Evolutionary conservation across 345 rosid species (phyloP), one percentile per base, ranked within the genome.

Genomic region (Gossypium raimondii): DNA sequence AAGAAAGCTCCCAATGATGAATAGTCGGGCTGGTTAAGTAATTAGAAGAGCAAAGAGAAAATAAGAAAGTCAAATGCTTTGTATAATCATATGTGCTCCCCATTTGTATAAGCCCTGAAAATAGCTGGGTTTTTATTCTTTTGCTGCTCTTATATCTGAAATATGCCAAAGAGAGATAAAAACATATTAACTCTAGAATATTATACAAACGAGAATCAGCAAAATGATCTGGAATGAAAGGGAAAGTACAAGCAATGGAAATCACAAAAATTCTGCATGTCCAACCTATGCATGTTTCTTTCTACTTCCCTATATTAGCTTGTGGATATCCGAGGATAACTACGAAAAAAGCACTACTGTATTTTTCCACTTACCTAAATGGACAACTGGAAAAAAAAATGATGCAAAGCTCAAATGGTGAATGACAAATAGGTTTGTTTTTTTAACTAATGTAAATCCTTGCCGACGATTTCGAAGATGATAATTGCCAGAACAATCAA

Each of bases 111-210:
- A 74, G 44, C 75, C 27, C 66, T 12, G 2, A 14, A 13, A 4
- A 56, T 2, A 47, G 18, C 52, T 16, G 20, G 53, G 53, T 64
- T 81, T 34, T 34, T 75, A 81, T 59, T 48, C 48, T 43, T 44
- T 57, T 20, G 56, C 18, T 27, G 67, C 58, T 29, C 14, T 53
- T 70, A 69, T 69, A 55, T 79, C 88, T 81, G 86, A 77, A 83
- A 73, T 18, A n/a, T 1, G 29, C 62, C 6, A 68, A 53, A 47
- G 17, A 41, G 10, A 45, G 12, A 45, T 45, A 58, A 4, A 27
- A 7, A 34, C 43, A 25, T 1, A 69, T 51, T 52, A 5, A 29
- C 29, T 69, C 43, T 50, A 0, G 59, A 47, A 25, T 2, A 1
- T 24, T 34, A 25, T n/a, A 47, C 17, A 12, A 25, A 16, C 12